Conservation (phyloP, 768 basidiomycete genomes). For the Tylopilus intermedius region DNA sequence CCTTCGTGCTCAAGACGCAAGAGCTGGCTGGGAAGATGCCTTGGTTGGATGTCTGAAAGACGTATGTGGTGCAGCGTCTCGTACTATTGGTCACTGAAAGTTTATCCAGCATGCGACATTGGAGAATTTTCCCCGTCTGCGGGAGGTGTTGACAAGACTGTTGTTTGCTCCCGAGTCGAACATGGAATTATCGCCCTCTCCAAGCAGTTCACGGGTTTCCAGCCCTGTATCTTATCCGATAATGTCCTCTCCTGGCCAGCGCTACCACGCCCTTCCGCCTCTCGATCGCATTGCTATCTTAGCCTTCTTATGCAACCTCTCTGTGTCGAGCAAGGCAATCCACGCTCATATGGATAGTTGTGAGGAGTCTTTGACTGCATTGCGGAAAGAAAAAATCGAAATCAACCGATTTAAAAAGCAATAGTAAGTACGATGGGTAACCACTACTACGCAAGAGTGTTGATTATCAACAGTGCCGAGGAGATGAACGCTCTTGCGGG, state of each 20-base stretch:
- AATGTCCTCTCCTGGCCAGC: constrained; percentile 53
- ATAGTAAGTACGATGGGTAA: constrained; percentile 52
- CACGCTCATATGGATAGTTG: constrained; percentile 87
- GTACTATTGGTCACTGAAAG: not conserved
- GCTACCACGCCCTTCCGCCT: constrained; percentile 69
- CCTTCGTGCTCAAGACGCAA: constrained; percentile 63
- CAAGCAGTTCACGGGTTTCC: constrained; percentile 45
- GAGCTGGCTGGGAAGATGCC: constrained; percentile 90
- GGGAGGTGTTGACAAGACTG: constrained; percentile 64
- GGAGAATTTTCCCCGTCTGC: constrained; percentile 66
- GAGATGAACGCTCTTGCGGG: constrained; percentile 64
- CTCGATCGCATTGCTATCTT: constrained; percentile 82
- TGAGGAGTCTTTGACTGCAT: constrained; percentile 83
- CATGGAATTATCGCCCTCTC: constrained; percentile 38
- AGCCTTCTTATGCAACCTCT: constrained; percentile 84
- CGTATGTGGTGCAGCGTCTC: constrained; percentile 46
- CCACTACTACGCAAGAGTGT: constrained; percentile 13
- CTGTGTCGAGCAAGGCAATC: constrained; percentile 84
- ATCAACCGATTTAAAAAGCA: constrained; percentile 87
- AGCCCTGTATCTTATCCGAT: constrained; percentile 42
- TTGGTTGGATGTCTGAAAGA: constrained; percentile 85
- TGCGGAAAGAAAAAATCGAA: constrained; percentile 94
- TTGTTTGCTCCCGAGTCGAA: constrained; percentile 61
- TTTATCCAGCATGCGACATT: constrained; percentile 63
- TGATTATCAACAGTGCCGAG: constrained; percentile 47